Evolutionary conservation across 257 asterid genomes (phyloP).

Genomic region (Fraxinus anomala): DNA sequence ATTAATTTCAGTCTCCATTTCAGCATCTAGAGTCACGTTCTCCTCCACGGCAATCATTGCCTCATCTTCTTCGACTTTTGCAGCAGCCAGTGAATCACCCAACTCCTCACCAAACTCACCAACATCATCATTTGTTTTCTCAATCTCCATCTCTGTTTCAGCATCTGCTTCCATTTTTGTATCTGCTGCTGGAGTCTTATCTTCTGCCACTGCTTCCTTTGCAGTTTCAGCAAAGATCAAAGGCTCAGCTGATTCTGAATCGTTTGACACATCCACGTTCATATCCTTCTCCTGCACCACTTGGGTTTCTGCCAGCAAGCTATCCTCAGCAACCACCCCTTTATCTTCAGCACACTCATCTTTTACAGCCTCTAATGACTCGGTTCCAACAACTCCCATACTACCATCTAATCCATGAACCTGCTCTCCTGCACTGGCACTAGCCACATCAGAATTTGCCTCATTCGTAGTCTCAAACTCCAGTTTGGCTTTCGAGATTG

Average conservation of each 20-base stretch:
- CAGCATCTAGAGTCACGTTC: constrained; percentile 58
- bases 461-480: constrained; percentile 27
- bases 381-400: constrained; percentile 18
- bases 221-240: constrained; percentile 27
- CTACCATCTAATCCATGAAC: constrained; percentile 24
- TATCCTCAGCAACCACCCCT: constrained; percentile 29
- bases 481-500: constrained; percentile 19
- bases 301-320: constrained; percentile 22
- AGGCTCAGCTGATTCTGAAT: constrained; percentile 30
- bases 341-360: constrained; percentile 34
- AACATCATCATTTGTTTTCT: constrained; percentile 49
- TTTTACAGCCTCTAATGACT: constrained; percentile 16
- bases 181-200: constrained; percentile 34
- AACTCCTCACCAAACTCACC: constrained; percentile 49
- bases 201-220: constrained; percentile 31
- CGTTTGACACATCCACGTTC: constrained; percentile 24
- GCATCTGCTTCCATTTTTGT: constrained; percentile 36
- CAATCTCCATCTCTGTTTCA: constrained; percentile 46
- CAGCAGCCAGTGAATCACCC: constrained; percentile 47
- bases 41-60: constrained; percentile 60
- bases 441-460: constrained; percentile 20
- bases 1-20: constrained; percentile 75
- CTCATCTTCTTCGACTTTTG: constrained; percentile 59
- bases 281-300: constrained; percentile 29
- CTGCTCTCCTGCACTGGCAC: constrained; percentile 36